These are phyloP conservation scores for Luvunga scandens DNA, from an alignment of 345 rosid species.

Conservation along the genomic window DNA sequence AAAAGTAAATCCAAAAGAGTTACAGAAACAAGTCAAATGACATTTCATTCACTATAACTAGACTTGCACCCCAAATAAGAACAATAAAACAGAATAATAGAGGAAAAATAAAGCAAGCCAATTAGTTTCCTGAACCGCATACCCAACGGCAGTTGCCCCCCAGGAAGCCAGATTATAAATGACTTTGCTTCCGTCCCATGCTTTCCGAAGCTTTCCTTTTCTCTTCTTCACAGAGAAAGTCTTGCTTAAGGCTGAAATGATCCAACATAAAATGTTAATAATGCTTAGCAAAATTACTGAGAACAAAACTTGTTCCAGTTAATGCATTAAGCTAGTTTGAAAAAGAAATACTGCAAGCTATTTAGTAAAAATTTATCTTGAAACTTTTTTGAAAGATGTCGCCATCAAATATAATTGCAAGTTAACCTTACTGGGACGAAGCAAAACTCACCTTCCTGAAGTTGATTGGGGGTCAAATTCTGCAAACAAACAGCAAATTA, in stretches of 20 bases:
- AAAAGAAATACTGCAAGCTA: background rate
- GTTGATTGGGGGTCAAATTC: conserved; percentile 90
- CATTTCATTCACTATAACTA: background rate
- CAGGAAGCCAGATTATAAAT: conserved; percentile 92
- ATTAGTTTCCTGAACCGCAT: conserved; percentile 10
- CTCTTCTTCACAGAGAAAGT: conserved; percentile 81
- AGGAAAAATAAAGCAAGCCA: background rate
- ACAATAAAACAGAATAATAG: background rate
- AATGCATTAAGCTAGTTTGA: conserved; percentile 1
- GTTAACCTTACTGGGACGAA: background rate
- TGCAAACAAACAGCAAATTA: conserved; percentile 27
- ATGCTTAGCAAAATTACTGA: background rate
- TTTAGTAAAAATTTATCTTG: background rate
- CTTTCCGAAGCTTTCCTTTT: conserved; percentile 92
- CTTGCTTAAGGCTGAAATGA: conserved; percentile 71
- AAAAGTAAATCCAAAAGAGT: background rate
- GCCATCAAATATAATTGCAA: background rate
- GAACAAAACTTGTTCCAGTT: background rate
- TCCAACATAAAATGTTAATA: conserved; percentile 13
- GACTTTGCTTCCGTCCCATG: conserved; percentile 99
- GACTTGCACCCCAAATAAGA: background rate
- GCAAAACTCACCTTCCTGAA: conserved; percentile 75
- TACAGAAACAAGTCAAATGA: background rate
- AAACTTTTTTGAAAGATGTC: background rate
- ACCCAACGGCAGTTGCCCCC: conserved; percentile 99